Conservation (phyloP, 345 rosid species). For the Syzygium aromaticum region DNA sequence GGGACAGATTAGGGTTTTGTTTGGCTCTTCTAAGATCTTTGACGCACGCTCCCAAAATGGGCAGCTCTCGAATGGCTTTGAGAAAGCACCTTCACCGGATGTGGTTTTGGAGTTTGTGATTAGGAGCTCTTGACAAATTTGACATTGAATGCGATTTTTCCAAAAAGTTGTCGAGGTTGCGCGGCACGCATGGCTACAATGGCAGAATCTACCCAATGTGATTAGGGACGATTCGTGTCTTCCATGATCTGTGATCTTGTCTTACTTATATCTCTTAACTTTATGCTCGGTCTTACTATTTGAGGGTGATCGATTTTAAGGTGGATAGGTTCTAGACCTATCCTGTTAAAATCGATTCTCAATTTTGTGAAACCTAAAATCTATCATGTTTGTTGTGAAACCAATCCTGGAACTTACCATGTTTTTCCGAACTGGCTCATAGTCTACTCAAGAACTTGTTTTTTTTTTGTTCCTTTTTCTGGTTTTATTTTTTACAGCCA, state of each 20-base stretch:
- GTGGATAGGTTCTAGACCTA: background rate
- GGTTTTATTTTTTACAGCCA: too few relatives aligned
- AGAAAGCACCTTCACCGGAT: background rate
- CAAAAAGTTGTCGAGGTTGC: background rate
- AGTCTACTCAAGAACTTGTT: too few relatives aligned
- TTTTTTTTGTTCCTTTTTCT: too few relatives aligned
- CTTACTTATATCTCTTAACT: background rate
- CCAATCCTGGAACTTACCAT: too few relatives aligned
- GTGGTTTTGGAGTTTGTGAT: background rate
- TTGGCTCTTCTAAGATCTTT: background rate
- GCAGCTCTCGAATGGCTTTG: background rate
- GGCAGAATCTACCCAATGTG: too few relatives aligned
- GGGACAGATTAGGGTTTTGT: background rate
- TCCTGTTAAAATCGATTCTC: background rate
- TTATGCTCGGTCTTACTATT: background rate
- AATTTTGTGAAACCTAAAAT: too few relatives aligned
- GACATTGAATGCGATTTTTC: fast-evolving
- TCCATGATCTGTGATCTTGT: background rate
- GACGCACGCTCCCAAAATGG: background rate
- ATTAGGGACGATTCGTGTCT: background rate
- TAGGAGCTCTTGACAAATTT: background rate
- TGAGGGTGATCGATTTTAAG: too few relatives aligned
- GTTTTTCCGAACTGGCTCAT: too few relatives aligned
- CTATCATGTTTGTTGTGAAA: background rate
- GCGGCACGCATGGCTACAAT: too few relatives aligned